A percentile compares a stretch with the other conserved stretches of the same genome.
Evolutionary conservation across 345 rosid genomes (phyloP).

Genomic region (Camelina laxa): DNA sequence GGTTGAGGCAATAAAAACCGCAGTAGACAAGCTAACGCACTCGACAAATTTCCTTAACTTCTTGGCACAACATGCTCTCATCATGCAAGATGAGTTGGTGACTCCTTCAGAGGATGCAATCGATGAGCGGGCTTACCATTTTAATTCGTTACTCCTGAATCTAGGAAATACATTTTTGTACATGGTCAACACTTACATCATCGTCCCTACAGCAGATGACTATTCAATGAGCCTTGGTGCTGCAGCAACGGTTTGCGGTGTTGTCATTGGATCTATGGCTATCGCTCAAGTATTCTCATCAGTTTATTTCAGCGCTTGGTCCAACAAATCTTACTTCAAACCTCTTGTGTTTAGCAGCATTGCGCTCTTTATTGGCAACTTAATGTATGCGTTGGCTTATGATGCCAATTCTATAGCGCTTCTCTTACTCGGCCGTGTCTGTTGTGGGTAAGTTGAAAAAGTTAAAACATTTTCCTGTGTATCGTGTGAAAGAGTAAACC

Average conservation of each 20-base stretch:
- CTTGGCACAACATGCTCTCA: slow-evolving; percentile 97
- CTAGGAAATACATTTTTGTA: slow-evolving; percentile 87
- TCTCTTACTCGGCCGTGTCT: slow-evolving; percentile 86
- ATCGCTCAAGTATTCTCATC: slow-evolving; percentile 99
- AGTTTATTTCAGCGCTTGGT: slow-evolving; percentile 97
- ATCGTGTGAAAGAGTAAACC: not conserved
- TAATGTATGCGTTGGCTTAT: slow-evolving; percentile 91
- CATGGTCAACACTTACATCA: slow-evolving; percentile 93
- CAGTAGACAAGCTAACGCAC: slow-evolving; percentile 82
- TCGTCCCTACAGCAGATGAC: slow-evolving; percentile 97
- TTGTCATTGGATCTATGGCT: slow-evolving; percentile 98
- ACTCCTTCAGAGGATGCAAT: slow-evolving; percentile 67
- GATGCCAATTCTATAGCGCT: slow-evolving; percentile 72
- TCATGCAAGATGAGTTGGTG: slow-evolving; percentile 93
- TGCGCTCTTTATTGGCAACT: slow-evolving; percentile 79
- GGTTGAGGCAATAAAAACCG: slow-evolving; percentile 74
- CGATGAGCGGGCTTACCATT: slow-evolving; percentile 81
- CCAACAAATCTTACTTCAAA: slow-evolving; percentile 90
- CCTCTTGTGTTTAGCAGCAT: slow-evolving; percentile 96
- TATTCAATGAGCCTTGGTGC: slow-evolving; percentile 94
- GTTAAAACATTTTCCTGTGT: not conserved
- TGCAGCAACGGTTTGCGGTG: slow-evolving; percentile 98
- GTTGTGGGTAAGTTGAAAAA: slow-evolving; percentile 87
- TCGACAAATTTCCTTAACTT: slow-evolving; percentile 88
- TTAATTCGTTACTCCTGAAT: slow-evolving; percentile 85